These are phyloP conservation scores for Xylaria sp. DNA, from an alignment of 495 filamentous ascomycete species.

Conservation along the genomic window DNA sequence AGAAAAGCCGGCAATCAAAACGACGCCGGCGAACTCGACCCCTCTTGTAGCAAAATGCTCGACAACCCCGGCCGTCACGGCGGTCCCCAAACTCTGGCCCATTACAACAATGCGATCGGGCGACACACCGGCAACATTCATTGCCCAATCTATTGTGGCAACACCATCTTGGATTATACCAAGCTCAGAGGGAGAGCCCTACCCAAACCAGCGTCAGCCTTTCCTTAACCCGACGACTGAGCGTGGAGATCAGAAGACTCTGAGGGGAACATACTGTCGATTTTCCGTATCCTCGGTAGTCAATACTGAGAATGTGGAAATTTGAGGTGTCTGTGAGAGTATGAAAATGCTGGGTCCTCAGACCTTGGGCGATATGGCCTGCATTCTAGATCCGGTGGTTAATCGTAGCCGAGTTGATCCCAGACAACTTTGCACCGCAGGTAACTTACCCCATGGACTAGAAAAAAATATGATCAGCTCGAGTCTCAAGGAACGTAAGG, in stretches of 20 bases:
- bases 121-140: conserved; percentile 67
- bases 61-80: conserved; percentile 73
- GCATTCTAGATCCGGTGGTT: conserved; percentile 51
- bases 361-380: conserved; percentile 69
- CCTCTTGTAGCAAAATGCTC: conserved; percentile 64
- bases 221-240: too few species aligned
- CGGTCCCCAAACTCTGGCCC: conserved; percentile 92
- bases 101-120: conserved; percentile 76
- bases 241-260: neutral
- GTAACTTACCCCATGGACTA: conserved; percentile 53
- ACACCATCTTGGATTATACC: conserved; percentile 84
- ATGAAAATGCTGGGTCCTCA: conserved; percentile 68
- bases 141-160: conserved; percentile 73
- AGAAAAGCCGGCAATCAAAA: conserved; percentile 82
- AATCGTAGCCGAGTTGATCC: conserved; percentile 16
- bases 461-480: conserved; percentile 20
- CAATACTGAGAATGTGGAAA: conserved; percentile 68
- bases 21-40: conserved; percentile 69
- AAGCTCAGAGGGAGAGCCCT: conserved; percentile 76
- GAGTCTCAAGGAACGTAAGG: neutral
- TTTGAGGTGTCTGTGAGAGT: conserved; percentile 63
- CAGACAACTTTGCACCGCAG: neutral
- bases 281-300: conserved; percentile 90
- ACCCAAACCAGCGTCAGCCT: neutral
- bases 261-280: conserved; percentile 55